These are phyloP conservation scores for Huntiella omanensis DNA, from an alignment of 2,329 filamentous ascomycete genomes.

Conservation along the genomic window DNA sequence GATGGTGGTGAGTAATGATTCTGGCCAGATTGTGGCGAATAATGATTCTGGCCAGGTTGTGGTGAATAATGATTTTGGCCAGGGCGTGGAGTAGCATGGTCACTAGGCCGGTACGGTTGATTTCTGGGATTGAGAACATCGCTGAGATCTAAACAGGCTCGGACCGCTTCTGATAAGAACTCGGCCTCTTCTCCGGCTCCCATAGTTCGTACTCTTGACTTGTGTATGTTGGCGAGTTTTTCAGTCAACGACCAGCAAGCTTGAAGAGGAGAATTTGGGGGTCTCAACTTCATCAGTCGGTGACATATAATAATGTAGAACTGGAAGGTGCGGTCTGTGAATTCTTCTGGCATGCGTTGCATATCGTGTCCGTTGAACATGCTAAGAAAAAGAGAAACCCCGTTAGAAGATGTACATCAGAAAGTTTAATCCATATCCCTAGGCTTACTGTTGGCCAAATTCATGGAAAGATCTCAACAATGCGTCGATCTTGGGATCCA, in stretches of 20 bases:
- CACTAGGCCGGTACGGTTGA: constrained; percentile 62
- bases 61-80: constrained; percentile 55
- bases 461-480: constrained; percentile 85
- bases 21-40: constrained; percentile 39
- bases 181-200: constrained; percentile 50
- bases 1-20: constrained; percentile 44
- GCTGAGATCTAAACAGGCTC: constrained; percentile 87
- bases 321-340: constrained; percentile 75
- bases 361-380: constrained; percentile 78
- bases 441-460: constrained; percentile 64
- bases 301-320: constrained; percentile 92
- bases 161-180: constrained; percentile 67
- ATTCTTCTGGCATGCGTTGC: constrained; percentile 62
- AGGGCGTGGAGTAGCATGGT: constrained; percentile 67
- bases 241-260: constrained; percentile 84
- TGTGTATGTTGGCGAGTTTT: constrained; percentile 79
- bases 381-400: constrained; percentile 18
- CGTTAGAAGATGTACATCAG: background rate
- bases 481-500: constrained; percentile 66
- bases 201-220: constrained; percentile 57
- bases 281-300: constrained; percentile 85
- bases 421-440: background rate
- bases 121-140: constrained; percentile 86
- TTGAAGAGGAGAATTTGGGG: constrained; percentile 60
- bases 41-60: constrained; percentile 46